Evolutionary conservation across 1,139 yeast species (phyloP).

Genomic region (Meyerozyma guilliermondii): DNA sequence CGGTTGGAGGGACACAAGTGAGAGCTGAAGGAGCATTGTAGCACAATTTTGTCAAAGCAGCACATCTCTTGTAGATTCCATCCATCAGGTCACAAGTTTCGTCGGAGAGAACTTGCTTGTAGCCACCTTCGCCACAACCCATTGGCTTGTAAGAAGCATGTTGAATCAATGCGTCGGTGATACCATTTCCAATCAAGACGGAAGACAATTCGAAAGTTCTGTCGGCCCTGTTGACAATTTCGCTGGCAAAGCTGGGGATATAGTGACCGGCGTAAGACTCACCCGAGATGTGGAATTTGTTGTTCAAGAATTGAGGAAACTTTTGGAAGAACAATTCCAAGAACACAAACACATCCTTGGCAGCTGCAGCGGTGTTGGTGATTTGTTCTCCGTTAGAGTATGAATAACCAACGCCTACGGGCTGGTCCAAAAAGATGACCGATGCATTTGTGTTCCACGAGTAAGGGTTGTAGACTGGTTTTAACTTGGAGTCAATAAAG

Average conservation of each 20-base stretch:
- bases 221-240: slow-evolving; percentile 61
- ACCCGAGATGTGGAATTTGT: slow-evolving; percentile 77
- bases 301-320: slow-evolving; percentile 56
- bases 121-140: slow-evolving; percentile 84
- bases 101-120: slow-evolving; percentile 57
- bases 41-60: slow-evolving; percentile 47
- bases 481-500: slow-evolving; percentile 41
- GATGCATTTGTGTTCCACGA: slow-evolving; percentile 71
- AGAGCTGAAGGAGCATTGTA: slow-evolving; percentile 40
- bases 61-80: slow-evolving; percentile 53
- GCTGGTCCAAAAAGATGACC: slow-evolving; percentile 68
- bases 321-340: slow-evolving; percentile 72
- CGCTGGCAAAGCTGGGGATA: slow-evolving; percentile 73
- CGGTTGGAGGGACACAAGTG: slow-evolving; percentile 51
- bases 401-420: slow-evolving; percentile 75
- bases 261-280: slow-evolving; percentile 90
- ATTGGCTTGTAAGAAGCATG: slow-evolving; percentile 68
- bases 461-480: slow-evolving; percentile 54
- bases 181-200: slow-evolving; percentile 77
- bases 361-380: slow-evolving; percentile 63
- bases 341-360: slow-evolving; percentile 74
- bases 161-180: slow-evolving; percentile 72
- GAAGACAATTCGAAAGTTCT: slow-evolving; percentile 65
- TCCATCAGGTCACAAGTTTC: slow-evolving; percentile 55
- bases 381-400: slow-evolving; percentile 52